Evolutionary conservation across 306 rosid species (phyloP).

Genomic region (Ziziphus jujuba): DNA sequence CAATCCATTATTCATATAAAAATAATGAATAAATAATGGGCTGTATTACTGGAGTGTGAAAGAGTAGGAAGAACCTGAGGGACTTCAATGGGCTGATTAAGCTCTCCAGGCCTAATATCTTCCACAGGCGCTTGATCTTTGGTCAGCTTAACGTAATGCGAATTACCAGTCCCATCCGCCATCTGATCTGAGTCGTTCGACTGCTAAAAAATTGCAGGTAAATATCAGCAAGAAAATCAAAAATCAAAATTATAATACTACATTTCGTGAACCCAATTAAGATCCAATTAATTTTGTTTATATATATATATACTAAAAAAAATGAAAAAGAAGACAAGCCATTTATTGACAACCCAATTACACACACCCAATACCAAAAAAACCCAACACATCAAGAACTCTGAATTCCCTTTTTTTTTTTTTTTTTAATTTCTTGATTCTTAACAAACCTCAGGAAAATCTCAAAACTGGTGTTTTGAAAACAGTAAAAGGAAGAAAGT

Average conservation of each 20-base stretch:
- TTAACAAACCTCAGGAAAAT: too few species aligned
- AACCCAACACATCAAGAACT: not conserved
- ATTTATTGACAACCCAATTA: not conserved
- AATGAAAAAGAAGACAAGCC: not conserved
- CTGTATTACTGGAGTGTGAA: not conserved
- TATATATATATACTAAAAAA: too few species aligned
- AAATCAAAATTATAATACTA: not conserved
- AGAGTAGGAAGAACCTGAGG: constrained; percentile 65
- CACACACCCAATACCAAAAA: not conserved
- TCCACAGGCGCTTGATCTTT: constrained; percentile 76
- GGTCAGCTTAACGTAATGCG: constrained; percentile 81
- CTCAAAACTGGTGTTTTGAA: not conserved
- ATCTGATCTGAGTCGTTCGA: constrained; percentile 39
- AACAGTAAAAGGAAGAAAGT: not conserved
- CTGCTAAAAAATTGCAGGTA: constrained; percentile 18
- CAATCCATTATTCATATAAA: too few species aligned
- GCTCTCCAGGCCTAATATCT: constrained; percentile 93
- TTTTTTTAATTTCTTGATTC: too few species aligned
- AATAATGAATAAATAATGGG: not conserved
- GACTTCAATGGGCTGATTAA: constrained; percentile 89
- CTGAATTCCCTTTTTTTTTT: too few species aligned
- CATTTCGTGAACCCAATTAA: not conserved
- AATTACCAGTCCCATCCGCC: constrained; percentile 68
- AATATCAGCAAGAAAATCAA: not conserved
- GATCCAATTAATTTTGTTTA: not conserved